Evolutionary conservation across 495 filamentous ascomycete species (phyloP), one percentile per base, ranked within the genome.

Genomic region (Paragyromitra xinjiangensis): DNA sequence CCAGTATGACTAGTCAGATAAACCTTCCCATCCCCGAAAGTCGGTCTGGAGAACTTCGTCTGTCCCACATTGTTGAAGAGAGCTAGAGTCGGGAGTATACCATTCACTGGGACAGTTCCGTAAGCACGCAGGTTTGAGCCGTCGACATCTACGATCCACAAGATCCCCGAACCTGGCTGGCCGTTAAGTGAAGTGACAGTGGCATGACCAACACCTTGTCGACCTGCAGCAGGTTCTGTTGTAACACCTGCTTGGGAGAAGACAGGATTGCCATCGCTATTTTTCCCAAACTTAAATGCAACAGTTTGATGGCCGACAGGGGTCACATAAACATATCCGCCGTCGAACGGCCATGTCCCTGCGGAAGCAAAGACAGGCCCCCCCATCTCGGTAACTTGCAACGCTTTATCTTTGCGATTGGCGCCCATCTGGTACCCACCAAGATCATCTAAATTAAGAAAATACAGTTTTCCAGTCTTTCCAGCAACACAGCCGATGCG

Each of bases 241-340:
- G 75, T 83, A 22, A 82, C 78, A 42, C 83, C 84, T 9, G 84
- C 84, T 61, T 85, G 82, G 4, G 82, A 81, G 61, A 85, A 85
- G 8, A 81, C 79, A 9, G 84, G 83, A 19, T 81, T 75, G 6
- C 84, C 84, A 26, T 73, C 71, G 1, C 71, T 66, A 45, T 80
- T 82, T 55, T 77, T 81, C 22, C 80, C 77, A 68, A 85, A 85
- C 61, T 84, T 84, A 72, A 84, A 85, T 3, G 82, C 84, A 24
- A 83, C 78, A 7, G 82, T 84, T 39, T 80, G 78, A 63, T 82
- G 76, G n/a, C 84, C 80, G 6, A 85, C 83, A 2, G 84, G 82
- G 5, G 83, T 84, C 67, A 84, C 81, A 66, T 85, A 85, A 44
- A 86, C 82, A 68, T 85, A 86, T n/a, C 85, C 85, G 5, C 85